Conservation (phyloP, 83 land plant species). For the Diphasiastrum complanatum region DNA sequence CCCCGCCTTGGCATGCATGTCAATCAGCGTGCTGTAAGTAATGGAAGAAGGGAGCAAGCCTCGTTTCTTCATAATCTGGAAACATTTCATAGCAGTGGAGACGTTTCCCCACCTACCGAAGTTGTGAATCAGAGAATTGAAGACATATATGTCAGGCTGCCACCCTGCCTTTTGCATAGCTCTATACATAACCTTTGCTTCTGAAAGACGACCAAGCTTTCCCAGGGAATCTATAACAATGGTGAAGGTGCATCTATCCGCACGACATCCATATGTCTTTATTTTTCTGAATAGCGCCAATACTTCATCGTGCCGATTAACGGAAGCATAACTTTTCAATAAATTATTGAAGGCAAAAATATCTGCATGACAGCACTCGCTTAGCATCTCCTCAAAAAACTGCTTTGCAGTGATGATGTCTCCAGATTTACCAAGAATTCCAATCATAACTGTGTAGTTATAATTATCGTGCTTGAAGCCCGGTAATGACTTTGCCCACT, state of each 20-base stretch:
- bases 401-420: neutral
- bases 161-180: neutral
- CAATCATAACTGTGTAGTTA: conserved; percentile 1
- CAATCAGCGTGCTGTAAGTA: conserved; percentile 10
- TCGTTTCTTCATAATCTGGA: neutral
- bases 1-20: conserved; percentile 4
- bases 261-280: neutral
- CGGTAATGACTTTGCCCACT: no score
- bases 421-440: neutral
- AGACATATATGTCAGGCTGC: conserved; percentile 3
- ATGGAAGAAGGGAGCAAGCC: neutral
- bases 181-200: neutral
- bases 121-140: neutral
- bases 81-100: neutral
- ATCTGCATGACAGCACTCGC: neutral
- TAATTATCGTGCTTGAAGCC: neutral
- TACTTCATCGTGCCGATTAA: neutral
- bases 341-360: neutral
- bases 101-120: conserved; percentile 4
- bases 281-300: conserved; percentile 1
- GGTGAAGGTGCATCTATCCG: conserved; percentile 1
- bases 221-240: conserved; percentile 5
- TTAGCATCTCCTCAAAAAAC: neutral
- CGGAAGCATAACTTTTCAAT: conserved; percentile 2
- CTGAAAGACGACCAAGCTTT: neutral